These are phyloP conservation scores for Dipteronia dyeriana DNA, from an alignment of 345 rosid species.

Conservation along the genomic window DNA sequence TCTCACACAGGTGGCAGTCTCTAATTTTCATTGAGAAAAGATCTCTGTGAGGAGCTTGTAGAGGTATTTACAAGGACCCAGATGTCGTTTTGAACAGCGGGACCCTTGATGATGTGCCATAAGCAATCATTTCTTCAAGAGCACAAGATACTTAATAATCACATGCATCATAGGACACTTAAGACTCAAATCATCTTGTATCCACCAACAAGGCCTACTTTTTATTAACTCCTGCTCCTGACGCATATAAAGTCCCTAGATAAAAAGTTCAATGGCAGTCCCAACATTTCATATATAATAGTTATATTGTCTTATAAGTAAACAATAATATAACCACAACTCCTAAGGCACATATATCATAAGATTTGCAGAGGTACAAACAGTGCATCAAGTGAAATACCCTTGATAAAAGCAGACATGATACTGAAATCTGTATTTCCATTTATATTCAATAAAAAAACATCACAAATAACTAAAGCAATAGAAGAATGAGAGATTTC, in stretches of 20 bases:
- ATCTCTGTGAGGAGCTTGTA: no score
- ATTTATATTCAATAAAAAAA: not conserved
- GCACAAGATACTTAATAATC: no score
- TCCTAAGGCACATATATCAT: not conserved
- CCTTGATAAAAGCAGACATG: not conserved
- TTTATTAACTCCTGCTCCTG: not conserved
- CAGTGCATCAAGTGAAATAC: not conserved
- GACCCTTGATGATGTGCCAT: no score
- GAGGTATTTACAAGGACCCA: no score
- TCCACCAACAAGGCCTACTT: no score
- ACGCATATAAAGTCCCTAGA: not conserved
- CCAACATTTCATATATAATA: not conserved
- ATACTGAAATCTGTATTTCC: not conserved
- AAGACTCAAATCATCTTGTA: no score
- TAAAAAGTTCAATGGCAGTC: not conserved
- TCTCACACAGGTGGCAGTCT: no score
- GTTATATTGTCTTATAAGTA: not conserved
- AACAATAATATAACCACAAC: not conserved
- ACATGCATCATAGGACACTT: no score
- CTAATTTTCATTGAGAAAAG: no score
- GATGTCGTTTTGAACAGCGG: no score
- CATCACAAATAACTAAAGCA: not conserved
- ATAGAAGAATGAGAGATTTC: slow-evolving; percentile 7
- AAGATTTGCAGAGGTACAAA: slow-evolving; percentile 2
- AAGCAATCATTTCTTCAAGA: no score